Evolutionary conservation across 2,329 filamentous ascomycete genomes (phyloP), one percentile per base, ranked within the genome.

Genomic region (Cordyceps militaris): DNA sequence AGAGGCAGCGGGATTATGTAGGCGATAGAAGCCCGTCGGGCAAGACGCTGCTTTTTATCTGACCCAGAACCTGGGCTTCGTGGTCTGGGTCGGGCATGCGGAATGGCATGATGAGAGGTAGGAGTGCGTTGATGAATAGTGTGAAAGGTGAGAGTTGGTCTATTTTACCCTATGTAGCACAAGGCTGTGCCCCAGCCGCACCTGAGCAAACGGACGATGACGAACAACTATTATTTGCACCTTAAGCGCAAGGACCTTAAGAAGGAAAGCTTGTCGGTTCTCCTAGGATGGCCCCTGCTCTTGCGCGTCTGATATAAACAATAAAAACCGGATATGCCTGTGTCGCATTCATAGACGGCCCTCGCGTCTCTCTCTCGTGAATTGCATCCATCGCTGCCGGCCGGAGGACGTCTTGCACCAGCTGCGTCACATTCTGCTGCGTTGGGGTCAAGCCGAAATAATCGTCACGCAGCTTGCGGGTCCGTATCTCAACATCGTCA

Each of bases 371-470:
- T 46, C 56, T 51, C 26, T 57, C 32, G 3, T 30, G 23, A 13
- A 57, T 44, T 46, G 48, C 47, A 24, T 46, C 30, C 47, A 52
- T 46, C 24, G 21, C 47, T 38, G 47, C 30, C 9, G 46, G 47
- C n/a, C 9, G 9, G 28, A 52, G 47, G 48, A 24, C 21, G 48
- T 51, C 8, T 51, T 57, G 19, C 26, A 51, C 55, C 0, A 51
- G 38, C 28, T 57, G 36, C 28, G 38, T 51, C 26, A 57, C 47
- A 57, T 57, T n/a, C 24, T 42, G 55, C 44, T 50, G 46, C 36
- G 55, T 36, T 34, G 34, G 16, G 55, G 7, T 51, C 19, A 11
- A 34, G 36, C 26, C 26, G 16, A 36, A 26, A 13, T 21, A 19
- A 44, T 34, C 36, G 13, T 43, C 40, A 13, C 55, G 47, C 16